Base-by-base conservation (phyloP, 2,329 filamentous ascomycete species). In the Colletotrichum somersetense region DNA sequence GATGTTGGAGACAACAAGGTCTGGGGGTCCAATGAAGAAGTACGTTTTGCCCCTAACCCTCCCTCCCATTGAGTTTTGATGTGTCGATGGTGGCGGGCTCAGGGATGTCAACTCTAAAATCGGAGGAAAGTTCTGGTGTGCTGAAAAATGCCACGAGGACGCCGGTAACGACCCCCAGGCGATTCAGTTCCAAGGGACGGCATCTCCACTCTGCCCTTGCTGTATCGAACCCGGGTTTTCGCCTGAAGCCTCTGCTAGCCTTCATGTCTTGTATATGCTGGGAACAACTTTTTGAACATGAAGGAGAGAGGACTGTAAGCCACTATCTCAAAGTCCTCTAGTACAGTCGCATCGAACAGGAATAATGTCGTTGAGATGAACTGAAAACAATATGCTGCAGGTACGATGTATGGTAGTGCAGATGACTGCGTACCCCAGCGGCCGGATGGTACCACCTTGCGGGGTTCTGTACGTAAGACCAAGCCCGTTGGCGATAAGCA, bases 101-200 rank as follows among this genome's bases (percentile, higher is more conserved):
- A 64, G 52, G 42, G 23, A 18, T 16, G 40, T 6, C 46, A 71
- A 61, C 55, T 38, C 68, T 64, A 72, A 72, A 42, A 35, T 61
- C 66, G 53, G 66, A 48, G 59, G 33, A 59, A 64, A 64, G 66
- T 64, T 72, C 59, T 61, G 59, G 64, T 66, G 46, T 72, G 66
- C 66, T 69, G 69, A 72, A 53, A 61, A 72, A 69, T 64, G 69
- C 66, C 59, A 72, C 66, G 66, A 72, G 69, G 69, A 20, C 55
- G 16, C 20, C 53, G 61, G 55, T 40, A 57, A 46, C 58, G 52
- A 58, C 2, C 35, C 52, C 65, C 53, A 7, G 64, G 52, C 23
- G 18, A 58, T 64, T 66, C 35, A 40, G 20, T 38, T 40, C 20
- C 53, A 38, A 56, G 33, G 20, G 55, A 23, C 33, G 26, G 23